These are phyloP conservation scores for Conoideocrella luteorostrata DNA, from an alignment of 2,329 filamentous ascomycete species.

Conservation along the genomic window DNA sequence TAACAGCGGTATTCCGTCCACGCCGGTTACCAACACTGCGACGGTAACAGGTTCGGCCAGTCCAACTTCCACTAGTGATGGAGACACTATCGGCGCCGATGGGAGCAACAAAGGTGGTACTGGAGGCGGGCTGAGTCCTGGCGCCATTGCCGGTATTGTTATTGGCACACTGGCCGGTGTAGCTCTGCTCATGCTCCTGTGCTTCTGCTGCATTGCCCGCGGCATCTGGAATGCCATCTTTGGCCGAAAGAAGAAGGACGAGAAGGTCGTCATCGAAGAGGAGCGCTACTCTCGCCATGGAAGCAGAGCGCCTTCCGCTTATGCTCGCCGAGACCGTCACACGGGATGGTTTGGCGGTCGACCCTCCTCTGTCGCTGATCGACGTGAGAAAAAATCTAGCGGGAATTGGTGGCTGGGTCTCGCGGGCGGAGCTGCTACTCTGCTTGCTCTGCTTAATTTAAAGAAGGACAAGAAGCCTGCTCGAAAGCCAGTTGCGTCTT, in stretches of 20 bases:
- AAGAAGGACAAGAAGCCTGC: conserved; percentile 41
- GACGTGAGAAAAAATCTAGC: conserved; percentile 41
- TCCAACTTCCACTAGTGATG: conserved; percentile 39
- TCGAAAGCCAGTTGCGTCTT: conserved; percentile 26
- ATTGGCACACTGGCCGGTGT: conserved; percentile 66
- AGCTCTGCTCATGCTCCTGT: conserved; percentile 60
- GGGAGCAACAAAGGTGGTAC: conserved; percentile 33
- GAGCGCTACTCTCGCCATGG: conserved; percentile 52
- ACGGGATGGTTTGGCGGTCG: conserved; percentile 50
- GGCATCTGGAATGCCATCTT: conserved; percentile 59
- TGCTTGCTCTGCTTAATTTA: conserved; percentile 49
- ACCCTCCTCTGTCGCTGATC: conserved; percentile 30
- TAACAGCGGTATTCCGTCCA: conserved; percentile 42
- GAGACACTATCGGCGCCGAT: conserved; percentile 29
- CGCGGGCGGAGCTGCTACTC: conserved; percentile 42
- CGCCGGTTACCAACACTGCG: conserved; percentile 41
- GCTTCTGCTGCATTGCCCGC: conserved; percentile 65
- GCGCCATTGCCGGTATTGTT: conserved; percentile 76
- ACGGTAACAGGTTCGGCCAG: conserved; percentile 46
- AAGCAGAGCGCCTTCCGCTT: conserved; percentile 32
- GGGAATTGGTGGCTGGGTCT: conserved; percentile 48
- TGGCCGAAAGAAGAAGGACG: conserved; percentile 49
- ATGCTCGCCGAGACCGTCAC: conserved; percentile 46
- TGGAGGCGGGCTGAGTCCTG: conserved; percentile 52
- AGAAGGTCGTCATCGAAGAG: conserved; percentile 55